Evolutionary conservation across 805 yeast genomes (phyloP).

Genomic region (Metschnikowia anglica): DNA sequence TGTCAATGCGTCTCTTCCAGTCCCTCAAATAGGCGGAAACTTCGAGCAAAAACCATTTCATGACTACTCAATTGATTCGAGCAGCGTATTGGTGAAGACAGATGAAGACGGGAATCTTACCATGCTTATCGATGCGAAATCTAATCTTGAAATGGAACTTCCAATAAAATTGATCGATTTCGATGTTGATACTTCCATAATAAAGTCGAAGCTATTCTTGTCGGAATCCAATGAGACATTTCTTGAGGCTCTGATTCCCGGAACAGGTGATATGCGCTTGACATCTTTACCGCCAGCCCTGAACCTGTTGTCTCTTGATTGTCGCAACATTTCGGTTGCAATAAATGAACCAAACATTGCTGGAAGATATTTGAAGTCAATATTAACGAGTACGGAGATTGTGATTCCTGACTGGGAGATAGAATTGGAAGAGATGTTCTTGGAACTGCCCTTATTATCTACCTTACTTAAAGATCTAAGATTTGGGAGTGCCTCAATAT

Average conservation of each 20-base stretch:
- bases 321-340: slow-evolving; percentile 40
- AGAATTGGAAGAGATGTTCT: neutral
- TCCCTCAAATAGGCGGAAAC: neutral
- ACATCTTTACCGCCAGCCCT: slow-evolving; percentile 26
- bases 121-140: slow-evolving; percentile 2
- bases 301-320: slow-evolving; percentile 43
- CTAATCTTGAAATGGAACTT: neutral
- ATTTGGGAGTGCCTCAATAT: neutral
- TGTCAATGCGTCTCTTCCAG: neutral
- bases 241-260: slow-evolving; percentile 3
- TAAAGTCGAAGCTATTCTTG: slow-evolving; percentile 1
- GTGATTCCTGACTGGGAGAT: slow-evolving; percentile 6
- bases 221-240: neutral
- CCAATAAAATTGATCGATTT: neutral
- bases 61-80: neutral
- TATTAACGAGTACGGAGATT: neutral
- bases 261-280: neutral
- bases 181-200: slow-evolving; percentile 1
- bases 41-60: neutral
- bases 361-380: slow-evolving; percentile 1
- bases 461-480: slow-evolving; percentile 7
- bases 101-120: slow-evolving; percentile 1
- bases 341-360: slow-evolving; percentile 36
- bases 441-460: slow-evolving; percentile 9
- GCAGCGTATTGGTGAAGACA: neutral